Evolutionary conservation across 139 green algal genomes (phyloP), one percentile per base, ranked within the genome.

Genomic region (Closterium sp.): DNA sequence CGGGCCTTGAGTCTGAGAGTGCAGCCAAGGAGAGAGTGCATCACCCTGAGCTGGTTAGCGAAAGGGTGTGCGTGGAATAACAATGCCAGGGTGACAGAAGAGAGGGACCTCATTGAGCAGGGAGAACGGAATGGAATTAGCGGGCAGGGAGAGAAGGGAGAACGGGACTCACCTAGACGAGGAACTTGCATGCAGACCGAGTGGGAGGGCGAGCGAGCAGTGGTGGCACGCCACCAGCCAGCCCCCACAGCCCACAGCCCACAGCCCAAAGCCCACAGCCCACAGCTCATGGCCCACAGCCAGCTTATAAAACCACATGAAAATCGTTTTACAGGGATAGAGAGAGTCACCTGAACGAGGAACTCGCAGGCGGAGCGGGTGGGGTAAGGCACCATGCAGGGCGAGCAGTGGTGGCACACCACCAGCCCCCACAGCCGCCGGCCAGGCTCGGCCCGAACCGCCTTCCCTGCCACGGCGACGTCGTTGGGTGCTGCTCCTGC

Each of bases 291-390:
- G n/a, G n/a, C n/a, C n/a, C n/a, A n/a, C n/a, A n/a, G n/a, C n/a
- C n/a, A n/a, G n/a, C n/a, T n/a, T n/a, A n/a, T n/a, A n/a, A n/a
- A n/a, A n/a, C n/a, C n/a, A n/a, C n/a, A n/a, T n/a, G n/a, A n/a
- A n/a, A n/a, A n/a, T n/a, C n/a, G n/a, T n/a, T n/a, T n/a, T n/a
- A n/a, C n/a, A n/a, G n/a, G n/a, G n/a, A n/a, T n/a, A n/a, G n/a
- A n/a, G 55, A 19, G 55, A 4, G 55, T 86, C 84, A 90, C 87
- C 91, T 93, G 89, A 1, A 92, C 89, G 36, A 93, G 84, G 34
- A 93, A 93, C 19, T 89, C 86, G 91, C 91, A 93, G 28, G 91
- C 91, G 38, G 86, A 88, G 69, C 91, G 91, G 12, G 91, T 90
- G 32, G 91, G 88, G 55, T 84, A 92, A 31, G 69, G 89, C 19